These are phyloP conservation scores for Schoenoplectus tabernaemontani DNA, from an alignment of 202 grass and related monocot species.

Conservation along the genomic window DNA sequence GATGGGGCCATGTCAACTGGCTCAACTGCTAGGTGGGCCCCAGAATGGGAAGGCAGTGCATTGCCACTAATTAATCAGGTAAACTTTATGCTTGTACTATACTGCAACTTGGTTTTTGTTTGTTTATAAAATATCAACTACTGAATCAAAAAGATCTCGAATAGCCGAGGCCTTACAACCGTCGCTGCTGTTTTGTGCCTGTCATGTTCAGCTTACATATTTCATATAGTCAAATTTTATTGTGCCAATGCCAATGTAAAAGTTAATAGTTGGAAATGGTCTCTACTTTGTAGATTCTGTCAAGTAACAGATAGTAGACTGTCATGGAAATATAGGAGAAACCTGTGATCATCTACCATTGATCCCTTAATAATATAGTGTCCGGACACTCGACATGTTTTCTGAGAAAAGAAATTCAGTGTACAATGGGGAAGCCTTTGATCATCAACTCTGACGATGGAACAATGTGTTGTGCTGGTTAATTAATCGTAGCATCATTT, in stretches of 20 bases:
- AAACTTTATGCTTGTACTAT: conserved; percentile 20
- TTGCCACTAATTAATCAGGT: conserved; percentile 63
- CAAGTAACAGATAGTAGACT: conserved; percentile 1
- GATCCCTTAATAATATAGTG: no score
- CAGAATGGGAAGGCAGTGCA: conserved; percentile 68
- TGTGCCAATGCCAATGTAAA: neutral
- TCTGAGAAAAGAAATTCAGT: neutral
- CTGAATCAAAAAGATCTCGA: neutral
- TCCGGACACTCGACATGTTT: neutral
- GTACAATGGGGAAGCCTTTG: neutral
- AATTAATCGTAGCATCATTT: neutral
- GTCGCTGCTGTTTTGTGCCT: neutral
- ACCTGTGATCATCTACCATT: no score
- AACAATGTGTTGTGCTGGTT: neutral
- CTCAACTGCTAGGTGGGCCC: conserved; percentile 62
- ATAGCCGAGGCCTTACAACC: neutral
- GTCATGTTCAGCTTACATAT: no score
- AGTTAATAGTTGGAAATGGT: neutral
- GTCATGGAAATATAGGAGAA: no score
- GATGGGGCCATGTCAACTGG: conserved; percentile 60
- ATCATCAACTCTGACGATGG: neutral
- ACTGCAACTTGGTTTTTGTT: conserved; percentile 3
- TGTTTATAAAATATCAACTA: neutral
- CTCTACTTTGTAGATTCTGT: conserved; percentile 12
- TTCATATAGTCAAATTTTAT: neutral